phyloP scores from a whole-genome alignment of 1,284 basidiomycete genomes.

The Ganoderma boninense region DNA sequence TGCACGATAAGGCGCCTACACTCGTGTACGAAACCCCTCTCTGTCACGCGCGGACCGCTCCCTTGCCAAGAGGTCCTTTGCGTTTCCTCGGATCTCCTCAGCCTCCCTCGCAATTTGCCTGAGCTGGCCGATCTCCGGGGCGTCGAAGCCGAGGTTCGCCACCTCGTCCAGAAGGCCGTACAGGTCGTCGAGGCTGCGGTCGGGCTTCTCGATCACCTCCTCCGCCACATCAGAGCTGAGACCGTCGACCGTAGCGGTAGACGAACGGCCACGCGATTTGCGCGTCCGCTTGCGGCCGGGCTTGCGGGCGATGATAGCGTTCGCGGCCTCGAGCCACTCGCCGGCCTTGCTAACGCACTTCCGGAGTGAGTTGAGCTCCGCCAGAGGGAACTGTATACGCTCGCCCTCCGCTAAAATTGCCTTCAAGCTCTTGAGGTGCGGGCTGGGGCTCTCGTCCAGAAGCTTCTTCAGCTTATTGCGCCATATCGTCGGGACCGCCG shows the following conservation, averaged over 20 bases:
- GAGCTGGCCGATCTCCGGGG: constrained; percentile 73
- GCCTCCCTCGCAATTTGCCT: constrained; percentile 67
- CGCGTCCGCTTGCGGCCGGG: constrained; percentile 77
- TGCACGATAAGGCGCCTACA: constrained; percentile 76
- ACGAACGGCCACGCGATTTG: constrained; percentile 63
- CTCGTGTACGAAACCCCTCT: constrained; percentile 67
- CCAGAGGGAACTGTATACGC: constrained; percentile 78
- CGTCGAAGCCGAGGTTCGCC: constrained; percentile 81
- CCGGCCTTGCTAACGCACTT: constrained; percentile 84
- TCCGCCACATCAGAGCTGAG: constrained; percentile 57
- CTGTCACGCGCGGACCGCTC: constrained; percentile 51
- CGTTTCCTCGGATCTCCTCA: constrained; percentile 68
- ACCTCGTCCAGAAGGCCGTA: constrained; percentile 76
- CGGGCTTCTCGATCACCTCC: constrained; percentile 59
- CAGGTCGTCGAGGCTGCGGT: constrained; percentile 73
- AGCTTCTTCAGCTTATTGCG: constrained; percentile 73
- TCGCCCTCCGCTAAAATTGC: constrained; percentile 88
- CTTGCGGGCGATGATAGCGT: constrained; percentile 75
- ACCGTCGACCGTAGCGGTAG: constrained; percentile 35
- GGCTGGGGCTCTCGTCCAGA: constrained; percentile 73
- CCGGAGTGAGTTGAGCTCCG: constrained; percentile 77
- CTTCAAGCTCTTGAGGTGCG: constrained; percentile 79
- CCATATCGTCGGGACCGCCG: constrained; percentile 79
- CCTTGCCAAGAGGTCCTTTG: constrained; percentile 55
- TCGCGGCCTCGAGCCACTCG: constrained; percentile 86